phyloP scores from a whole-genome alignment of 768 basidiomycete genomes.

The Lentinula detonsa region DNA sequence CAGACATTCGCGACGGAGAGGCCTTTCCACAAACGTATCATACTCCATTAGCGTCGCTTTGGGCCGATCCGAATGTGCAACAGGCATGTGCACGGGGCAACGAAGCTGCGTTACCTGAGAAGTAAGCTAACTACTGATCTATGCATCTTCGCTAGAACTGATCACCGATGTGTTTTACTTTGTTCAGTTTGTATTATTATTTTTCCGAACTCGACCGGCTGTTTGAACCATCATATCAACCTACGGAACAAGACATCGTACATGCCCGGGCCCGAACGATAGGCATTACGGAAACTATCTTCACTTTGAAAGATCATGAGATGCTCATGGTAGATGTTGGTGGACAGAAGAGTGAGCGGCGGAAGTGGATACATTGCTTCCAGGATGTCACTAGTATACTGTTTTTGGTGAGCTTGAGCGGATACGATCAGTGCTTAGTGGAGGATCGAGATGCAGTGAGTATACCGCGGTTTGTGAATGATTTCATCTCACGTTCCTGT shows the following conservation, averaged over 20 bases:
- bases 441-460: constrained; percentile 88
- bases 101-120: constrained; percentile 89
- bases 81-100: constrained; percentile 78
- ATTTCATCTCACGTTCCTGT: not conserved
- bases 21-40: constrained; percentile 67
- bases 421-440: constrained; percentile 91
- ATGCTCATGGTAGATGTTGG: constrained; percentile 84
- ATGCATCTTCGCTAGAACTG: not conserved
- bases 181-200: constrained; percentile 62
- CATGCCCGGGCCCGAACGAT: constrained; percentile 83
- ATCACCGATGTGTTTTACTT: not conserved
- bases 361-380: constrained; percentile 95
- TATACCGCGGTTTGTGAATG: constrained; percentile 11
- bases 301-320: constrained; percentile 71
- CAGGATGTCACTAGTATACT: constrained; percentile 92
- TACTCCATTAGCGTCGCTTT: constrained; percentile 63
- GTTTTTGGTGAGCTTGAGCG: constrained; percentile 86
- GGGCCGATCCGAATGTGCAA: constrained; percentile 73
- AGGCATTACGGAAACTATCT: constrained; percentile 86
- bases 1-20: constrained; percentile 75
- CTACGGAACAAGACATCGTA: constrained; percentile 84
- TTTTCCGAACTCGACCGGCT: constrained; percentile 75
- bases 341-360: constrained; percentile 88
- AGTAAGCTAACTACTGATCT: constrained; percentile 36
- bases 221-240: constrained; percentile 66